Conservation (phyloP, 2,329 filamentous ascomycete genomes). For the Penicillium sp. region DNA sequence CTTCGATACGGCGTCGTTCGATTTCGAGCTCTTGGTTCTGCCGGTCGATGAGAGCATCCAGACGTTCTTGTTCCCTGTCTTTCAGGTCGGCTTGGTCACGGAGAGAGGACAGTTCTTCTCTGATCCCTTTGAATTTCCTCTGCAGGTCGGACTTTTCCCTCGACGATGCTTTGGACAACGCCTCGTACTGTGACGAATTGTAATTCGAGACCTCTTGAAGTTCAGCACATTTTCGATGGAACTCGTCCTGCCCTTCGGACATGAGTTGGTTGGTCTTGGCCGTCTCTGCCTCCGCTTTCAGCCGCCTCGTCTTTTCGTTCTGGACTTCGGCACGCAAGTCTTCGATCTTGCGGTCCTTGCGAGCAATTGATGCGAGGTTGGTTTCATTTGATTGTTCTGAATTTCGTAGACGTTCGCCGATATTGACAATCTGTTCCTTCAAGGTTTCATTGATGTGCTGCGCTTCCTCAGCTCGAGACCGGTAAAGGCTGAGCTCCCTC, state of each 20-base stretch:
- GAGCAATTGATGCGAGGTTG: slow-evolving; percentile 42
- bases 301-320: slow-evolving; percentile 39
- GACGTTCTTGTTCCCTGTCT: slow-evolving; percentile 33
- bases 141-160: slow-evolving; percentile 40
- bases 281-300: slow-evolving; percentile 38
- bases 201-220: slow-evolving; percentile 37
- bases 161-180: slow-evolving; percentile 36
- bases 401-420: slow-evolving; percentile 43
- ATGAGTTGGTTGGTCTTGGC: slow-evolving; percentile 34
- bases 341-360: slow-evolving; percentile 47
- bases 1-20: slow-evolving; percentile 38
- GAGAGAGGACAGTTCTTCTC: slow-evolving; percentile 31
- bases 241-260: slow-evolving; percentile 37
- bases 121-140: slow-evolving; percentile 35
- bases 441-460: slow-evolving; percentile 45
- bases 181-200: slow-evolving; percentile 41
- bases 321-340: slow-evolving; percentile 41
- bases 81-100: slow-evolving; percentile 34
- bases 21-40: slow-evolving; percentile 42
- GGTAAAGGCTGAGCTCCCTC: slow-evolving; percentile 44
- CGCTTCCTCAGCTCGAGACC: slow-evolving; percentile 44
- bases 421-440: slow-evolving; percentile 42
- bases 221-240: slow-evolving; percentile 36
- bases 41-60: slow-evolving; percentile 45
- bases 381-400: slow-evolving; percentile 46